Base-by-base conservation (phyloP, 441 rosid genomes). In the Adansonia rubrostipa region DNA sequence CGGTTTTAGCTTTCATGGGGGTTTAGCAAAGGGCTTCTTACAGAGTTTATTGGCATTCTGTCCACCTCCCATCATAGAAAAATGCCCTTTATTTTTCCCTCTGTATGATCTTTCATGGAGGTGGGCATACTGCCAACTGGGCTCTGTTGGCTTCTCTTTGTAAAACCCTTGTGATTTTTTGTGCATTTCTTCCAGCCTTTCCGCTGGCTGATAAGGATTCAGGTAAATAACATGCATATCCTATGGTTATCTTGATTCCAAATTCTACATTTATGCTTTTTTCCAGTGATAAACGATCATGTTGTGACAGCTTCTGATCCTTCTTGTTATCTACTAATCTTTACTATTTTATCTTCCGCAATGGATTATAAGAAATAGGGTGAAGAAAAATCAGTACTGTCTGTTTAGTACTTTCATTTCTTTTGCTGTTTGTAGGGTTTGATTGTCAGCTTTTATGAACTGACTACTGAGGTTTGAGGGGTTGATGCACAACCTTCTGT, bases 41-140 rank as follows among this genome's bases (percentile, higher is more conserved):
- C 97, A 86, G 94, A 87, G 88, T 79, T 88, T 79, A 83, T 93
- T 95, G 98, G 98, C 98, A 95, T 95, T 95, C 97, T 95, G 97
- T 95, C 98, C 98, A 93, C 98, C 98, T 95, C 98, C 94, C 65
- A 56, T 36, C 17, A 36, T 19, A 14, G 19, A n/a, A 20, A 28
- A 45, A 24, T 6, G 15, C 44, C 9, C 48, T 6, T 61, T 9
- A 22, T 2, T 4, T 20, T 11, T 44, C 9, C 17, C 0, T 15
- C 9, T n/a, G 5, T 77, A 6, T 71, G 20, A 17, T 44, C 10
- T 33, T 14, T 68, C 24, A 51, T 71, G 92, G 97, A 95, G 98
- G 97, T 95, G 98, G 97, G 87, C 92, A 92, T 84, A 85, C 91
- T 91, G 98, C 88, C 98, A 95, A 89, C 83, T 74, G 95, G 85